A percentile compares a stretch with the other conserved stretches of the same genome.
phyloP scores from a whole-genome alignment of 225 moss, liverwort and hornwort genomes.

The Antitrichia curtipendula region DNA sequence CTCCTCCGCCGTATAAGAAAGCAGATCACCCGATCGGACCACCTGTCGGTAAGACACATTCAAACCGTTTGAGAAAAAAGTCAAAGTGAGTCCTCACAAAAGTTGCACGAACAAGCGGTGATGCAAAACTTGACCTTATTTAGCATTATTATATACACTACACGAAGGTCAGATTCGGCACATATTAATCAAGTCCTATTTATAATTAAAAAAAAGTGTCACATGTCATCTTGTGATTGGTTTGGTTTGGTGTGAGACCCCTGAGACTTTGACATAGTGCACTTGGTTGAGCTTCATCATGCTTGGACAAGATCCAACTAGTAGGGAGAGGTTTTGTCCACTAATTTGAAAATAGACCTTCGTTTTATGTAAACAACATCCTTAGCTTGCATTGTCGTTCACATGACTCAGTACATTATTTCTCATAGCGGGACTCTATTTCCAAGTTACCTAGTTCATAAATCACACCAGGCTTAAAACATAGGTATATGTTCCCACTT shows the following conservation, averaged over 20 bases:
- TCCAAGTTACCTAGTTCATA: neutral
- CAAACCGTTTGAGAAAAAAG: neutral
- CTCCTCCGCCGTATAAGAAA: conserved; percentile 87
- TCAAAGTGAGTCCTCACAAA: neutral
- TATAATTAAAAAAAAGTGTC: neutral
- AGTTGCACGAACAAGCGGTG: neutral
- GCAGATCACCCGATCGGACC: conserved; percentile 80
- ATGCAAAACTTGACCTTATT: neutral
- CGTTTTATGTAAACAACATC: neutral
- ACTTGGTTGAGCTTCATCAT: too few species aligned
- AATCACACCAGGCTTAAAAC: neutral
- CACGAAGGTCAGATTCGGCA: neutral
- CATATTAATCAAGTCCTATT: neutral
- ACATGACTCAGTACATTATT: neutral
- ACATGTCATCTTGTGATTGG: neutral
- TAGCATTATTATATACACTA: neutral
- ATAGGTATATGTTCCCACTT: neutral
- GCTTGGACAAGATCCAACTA: too few species aligned
- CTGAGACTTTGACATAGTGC: too few species aligned
- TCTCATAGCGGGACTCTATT: neutral
- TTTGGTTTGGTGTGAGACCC: too few species aligned
- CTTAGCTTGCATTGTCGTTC: too few species aligned
- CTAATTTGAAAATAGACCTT: too few species aligned
- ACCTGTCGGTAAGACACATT: conserved; percentile 27
- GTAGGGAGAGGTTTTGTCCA: too few species aligned